Conservation (phyloP, 192 early-diverging fungal species). For the Backusella parvicylindrica region DNA sequence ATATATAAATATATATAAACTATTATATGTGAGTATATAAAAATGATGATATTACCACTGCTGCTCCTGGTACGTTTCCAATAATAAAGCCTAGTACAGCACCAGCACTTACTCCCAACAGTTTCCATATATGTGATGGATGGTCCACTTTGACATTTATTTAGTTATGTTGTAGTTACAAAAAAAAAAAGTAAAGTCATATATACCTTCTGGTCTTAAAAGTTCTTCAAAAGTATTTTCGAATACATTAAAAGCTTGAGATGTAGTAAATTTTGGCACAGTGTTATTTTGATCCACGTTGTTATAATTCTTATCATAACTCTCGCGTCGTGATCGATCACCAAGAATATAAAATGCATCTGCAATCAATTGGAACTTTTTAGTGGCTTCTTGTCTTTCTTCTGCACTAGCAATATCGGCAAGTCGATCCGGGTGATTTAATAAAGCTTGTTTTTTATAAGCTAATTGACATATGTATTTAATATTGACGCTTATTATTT, state of each 20-base stretch:
- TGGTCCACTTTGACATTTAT: slow-evolving; percentile 17
- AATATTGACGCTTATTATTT: not conserved
- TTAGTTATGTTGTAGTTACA: not conserved
- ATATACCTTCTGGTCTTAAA: slow-evolving; percentile 21
- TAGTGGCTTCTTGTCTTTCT: slow-evolving; percentile 20
- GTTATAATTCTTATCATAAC: slow-evolving; percentile 18
- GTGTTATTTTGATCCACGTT: not conserved
- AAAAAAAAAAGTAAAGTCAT: not conserved
- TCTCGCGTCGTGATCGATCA: slow-evolving; percentile 19
- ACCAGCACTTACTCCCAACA: slow-evolving; percentile 24
- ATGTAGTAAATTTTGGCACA: not conserved
- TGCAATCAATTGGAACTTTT: slow-evolving; percentile 22
- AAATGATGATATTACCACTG: slow-evolving; percentile 12
- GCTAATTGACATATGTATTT: not conserved
- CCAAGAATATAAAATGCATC: slow-evolving; percentile 28
- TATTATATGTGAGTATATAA: not conserved
- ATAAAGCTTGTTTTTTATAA: slow-evolving; percentile 29
- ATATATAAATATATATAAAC: not conserved
- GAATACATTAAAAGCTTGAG: slow-evolving; percentile 18
- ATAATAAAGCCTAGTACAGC: slow-evolving; percentile 27
- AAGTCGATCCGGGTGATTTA: slow-evolving; percentile 29
- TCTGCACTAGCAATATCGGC: not conserved
- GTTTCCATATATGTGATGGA: slow-evolving; percentile 24
- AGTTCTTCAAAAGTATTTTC: slow-evolving; percentile 29
- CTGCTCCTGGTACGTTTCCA: slow-evolving; percentile 20